A percentile compares a stretch with the other conserved stretches of the same genome.
These are phyloP conservation scores for Malassezia yamatoensis DNA, from an alignment of 1,284 basidiomycete species.

Conservation along the genomic window DNA sequence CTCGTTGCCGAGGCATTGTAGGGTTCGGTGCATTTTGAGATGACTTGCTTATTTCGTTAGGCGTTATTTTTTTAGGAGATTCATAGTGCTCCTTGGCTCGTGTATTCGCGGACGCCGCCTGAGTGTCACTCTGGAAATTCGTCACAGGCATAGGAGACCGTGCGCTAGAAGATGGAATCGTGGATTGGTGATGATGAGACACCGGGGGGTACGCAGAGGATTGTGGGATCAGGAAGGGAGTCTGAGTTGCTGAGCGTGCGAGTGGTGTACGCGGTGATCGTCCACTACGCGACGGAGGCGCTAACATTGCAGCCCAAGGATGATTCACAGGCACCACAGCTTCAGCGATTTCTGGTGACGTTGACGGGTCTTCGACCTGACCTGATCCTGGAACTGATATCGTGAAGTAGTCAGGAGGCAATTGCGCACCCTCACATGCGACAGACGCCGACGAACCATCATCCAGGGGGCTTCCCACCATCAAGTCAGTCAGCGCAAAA, in stretches of 20 bases:
- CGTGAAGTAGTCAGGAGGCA: conserved; percentile 2
- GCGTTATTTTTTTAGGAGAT: neutral
- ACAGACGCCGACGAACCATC: too few species aligned
- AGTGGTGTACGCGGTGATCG: neutral
- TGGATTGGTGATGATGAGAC: neutral
- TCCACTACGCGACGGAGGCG: neutral
- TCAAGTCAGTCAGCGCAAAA: too few species aligned
- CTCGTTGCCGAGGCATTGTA: neutral
- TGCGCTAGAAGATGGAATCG: neutral
- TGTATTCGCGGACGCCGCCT: neutral
- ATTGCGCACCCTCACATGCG: too few species aligned
- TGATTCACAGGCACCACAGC: conserved; percentile 4
- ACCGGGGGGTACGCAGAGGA: neutral
- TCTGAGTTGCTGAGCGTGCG: neutral
- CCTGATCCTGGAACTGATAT: neutral
- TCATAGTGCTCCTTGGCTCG: neutral
- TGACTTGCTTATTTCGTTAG: neutral
- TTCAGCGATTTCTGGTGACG: neutral
- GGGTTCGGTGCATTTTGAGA: neutral
- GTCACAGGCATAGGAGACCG: neutral
- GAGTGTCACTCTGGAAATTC: neutral
- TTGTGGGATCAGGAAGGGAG: neutral
- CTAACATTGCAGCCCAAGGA: conserved; percentile 4
- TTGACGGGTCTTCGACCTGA: neutral
- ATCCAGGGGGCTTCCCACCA: too few species aligned